phyloP scores from a whole-genome alignment of 2,329 filamentous ascomycete species.

The Cladosporium velox region DNA sequence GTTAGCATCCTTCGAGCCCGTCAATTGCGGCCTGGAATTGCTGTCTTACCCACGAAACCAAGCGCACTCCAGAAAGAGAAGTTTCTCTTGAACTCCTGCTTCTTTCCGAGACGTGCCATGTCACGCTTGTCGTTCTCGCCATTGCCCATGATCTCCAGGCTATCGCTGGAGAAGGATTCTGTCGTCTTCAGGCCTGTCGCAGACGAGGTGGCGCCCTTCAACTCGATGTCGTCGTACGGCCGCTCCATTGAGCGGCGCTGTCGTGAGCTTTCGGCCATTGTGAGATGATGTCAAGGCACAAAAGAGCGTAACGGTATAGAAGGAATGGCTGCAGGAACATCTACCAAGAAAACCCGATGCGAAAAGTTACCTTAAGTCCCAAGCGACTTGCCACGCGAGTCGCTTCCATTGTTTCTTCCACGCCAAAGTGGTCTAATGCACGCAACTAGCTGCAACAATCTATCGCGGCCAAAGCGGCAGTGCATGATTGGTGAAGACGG shows the following conservation, averaged over 20 bases:
- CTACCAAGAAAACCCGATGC: background rate
- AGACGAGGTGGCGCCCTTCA: conserved; percentile 6
- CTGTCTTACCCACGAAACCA: conserved; percentile 32
- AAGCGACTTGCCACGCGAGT: conserved; percentile 19
- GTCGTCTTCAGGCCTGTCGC: background rate
- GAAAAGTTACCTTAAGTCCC: conserved; percentile 11
- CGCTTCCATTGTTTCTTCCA: conserved; percentile 9
- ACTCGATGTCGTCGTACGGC: conserved; percentile 7
- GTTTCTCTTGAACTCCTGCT: conserved; percentile 33
- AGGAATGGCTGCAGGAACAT: background rate
- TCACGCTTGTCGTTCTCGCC: conserved; percentile 24
- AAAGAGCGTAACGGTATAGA: background rate
- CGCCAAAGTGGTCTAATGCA: conserved; percentile 14
- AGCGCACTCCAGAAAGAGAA: conserved; percentile 34
- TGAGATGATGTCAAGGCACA: background rate
- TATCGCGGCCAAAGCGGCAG: background rate
- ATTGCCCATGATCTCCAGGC: conserved; percentile 8
- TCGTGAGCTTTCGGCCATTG: conserved; percentile 15
- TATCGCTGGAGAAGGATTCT: conserved; percentile 2
- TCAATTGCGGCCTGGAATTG: too few species aligned
- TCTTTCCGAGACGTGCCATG: conserved; percentile 36
- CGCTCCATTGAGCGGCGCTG: conserved; percentile 1
- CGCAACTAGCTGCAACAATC: conserved; percentile 11
- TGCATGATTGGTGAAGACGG: conserved; percentile 16
- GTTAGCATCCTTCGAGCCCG: background rate